Evolutionary conservation across 2,329 filamentous ascomycete genomes (phyloP).

Genomic region (Aspergillus luchuensis): DNA sequence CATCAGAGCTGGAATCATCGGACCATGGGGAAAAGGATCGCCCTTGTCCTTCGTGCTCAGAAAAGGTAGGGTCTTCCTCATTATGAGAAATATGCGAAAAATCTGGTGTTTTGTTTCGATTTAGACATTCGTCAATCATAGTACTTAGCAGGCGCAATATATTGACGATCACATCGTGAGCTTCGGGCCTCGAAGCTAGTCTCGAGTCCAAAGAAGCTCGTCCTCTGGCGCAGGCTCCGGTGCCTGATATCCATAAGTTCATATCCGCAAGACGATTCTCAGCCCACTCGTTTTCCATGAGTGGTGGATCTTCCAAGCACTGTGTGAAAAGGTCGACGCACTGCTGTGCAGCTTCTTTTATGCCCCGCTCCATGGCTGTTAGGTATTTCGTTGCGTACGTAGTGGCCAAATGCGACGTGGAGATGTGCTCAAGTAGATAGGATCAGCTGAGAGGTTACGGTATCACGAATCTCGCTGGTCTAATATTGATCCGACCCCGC

Average conservation of each 20-base stretch:
- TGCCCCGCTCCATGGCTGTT: background rate
- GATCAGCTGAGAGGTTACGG: too few relatives aligned
- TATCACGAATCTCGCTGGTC: too few relatives aligned
- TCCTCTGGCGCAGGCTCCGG: constrained; percentile 3
- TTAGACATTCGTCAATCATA: background rate
- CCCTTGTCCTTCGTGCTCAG: too few relatives aligned
- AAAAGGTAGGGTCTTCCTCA: background rate
- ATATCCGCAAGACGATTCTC: constrained; percentile 17
- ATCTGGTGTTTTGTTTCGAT: background rate
- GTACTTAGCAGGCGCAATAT: background rate
- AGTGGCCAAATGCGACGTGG: too few relatives aligned
- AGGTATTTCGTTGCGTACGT: too few relatives aligned
- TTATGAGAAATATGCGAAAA: background rate
- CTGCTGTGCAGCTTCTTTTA: background rate
- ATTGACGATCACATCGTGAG: background rate
- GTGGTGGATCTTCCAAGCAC: background rate
- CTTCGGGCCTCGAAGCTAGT: constrained; percentile 2
- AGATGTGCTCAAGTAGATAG: too few relatives aligned
- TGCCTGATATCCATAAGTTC: constrained; percentile 14
- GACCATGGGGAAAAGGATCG: background rate
- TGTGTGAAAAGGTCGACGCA: background rate
- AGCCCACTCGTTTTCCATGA: constrained; percentile 14
- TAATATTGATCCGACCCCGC: too few relatives aligned
- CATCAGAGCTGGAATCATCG: background rate
- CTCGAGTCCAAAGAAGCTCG: constrained; percentile 11